Conservation (phyloP, 2,329 filamentous ascomycete genomes). For the Aspergillus amoenus region DNA sequence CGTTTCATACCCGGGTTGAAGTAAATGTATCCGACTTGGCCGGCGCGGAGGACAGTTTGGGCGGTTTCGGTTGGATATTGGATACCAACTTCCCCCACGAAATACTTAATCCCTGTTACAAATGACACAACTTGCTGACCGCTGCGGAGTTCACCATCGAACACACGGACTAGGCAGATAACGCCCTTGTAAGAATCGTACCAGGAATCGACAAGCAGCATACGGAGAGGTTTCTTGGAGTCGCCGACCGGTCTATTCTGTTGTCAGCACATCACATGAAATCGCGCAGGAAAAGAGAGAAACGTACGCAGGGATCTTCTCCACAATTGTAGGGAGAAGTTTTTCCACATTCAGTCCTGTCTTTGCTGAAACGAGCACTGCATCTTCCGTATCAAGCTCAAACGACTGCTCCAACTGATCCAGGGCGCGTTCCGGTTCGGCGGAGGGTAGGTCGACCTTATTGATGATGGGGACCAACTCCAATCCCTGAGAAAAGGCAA, state of each 20-base stretch:
- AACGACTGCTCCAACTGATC: conserved; percentile 84
- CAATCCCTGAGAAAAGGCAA: conserved; percentile 89
- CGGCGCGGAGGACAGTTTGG: conserved; percentile 76
- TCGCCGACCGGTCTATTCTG: conserved; percentile 65
- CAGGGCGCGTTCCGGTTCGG: conserved; percentile 81
- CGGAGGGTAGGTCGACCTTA: conserved; percentile 90
- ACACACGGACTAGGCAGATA: conserved; percentile 83
- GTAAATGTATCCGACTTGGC: conserved; percentile 93
- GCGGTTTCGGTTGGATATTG: conserved; percentile 88
- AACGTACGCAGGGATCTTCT: conserved; percentile 69
- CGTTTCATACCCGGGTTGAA: conserved; percentile 99
- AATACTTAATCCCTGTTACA: conserved; percentile 85
- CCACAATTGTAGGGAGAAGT: conserved; percentile 82
- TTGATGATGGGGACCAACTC: conserved; percentile 89
- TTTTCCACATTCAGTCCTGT: conserved; percentile 83
- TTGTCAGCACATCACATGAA: conserved; percentile 19
- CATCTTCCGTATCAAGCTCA: conserved; percentile 77
- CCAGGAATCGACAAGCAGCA: conserved; percentile 96
- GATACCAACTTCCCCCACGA: conserved; percentile 93
- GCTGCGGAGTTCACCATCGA: conserved; percentile 78
- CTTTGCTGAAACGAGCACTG: conserved; percentile 83
- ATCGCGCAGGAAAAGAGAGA: conserved; percentile 9
- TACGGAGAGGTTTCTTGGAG: conserved; percentile 67
- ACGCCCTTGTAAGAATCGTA: conserved; percentile 96
- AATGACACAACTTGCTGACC: conserved; percentile 87